These are phyloP conservation scores for Penicillium maclennaniae DNA, from an alignment of 495 filamentous ascomycete species.

Conservation along the genomic window DNA sequence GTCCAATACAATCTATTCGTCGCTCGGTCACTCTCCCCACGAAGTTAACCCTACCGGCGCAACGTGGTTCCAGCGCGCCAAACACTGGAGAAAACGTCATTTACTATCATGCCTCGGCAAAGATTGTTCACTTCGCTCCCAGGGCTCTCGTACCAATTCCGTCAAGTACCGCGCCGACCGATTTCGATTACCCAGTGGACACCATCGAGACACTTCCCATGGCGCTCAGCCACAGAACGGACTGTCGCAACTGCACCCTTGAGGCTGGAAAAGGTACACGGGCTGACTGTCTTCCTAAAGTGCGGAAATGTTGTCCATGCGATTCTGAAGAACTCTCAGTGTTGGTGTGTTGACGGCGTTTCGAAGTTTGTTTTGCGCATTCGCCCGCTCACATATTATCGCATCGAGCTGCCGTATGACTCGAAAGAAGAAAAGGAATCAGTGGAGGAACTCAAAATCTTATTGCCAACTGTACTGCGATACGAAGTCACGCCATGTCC, in stretches of 20 bases:
- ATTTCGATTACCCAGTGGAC: constrained; percentile 48
- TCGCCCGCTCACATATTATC: constrained; percentile 75
- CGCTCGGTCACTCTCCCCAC: constrained; percentile 59
- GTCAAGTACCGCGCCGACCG: constrained; percentile 37
- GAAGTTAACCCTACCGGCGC: constrained; percentile 37
- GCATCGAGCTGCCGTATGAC: constrained; percentile 73
- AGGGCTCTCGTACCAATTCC: constrained; percentile 38
- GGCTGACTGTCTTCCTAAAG: constrained; percentile 78
- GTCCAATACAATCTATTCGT: constrained; percentile 38
- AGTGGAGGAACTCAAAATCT: constrained; percentile 61
- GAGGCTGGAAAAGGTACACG: constrained; percentile 74
- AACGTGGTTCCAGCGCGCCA: constrained; percentile 33
- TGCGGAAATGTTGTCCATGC: constrained; percentile 76
- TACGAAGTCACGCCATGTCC: constrained; percentile 88
- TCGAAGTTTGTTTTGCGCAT: constrained; percentile 81
- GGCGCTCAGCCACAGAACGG: constrained; percentile 71
- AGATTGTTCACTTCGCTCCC: constrained; percentile 61
- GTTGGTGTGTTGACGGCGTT: constrained; percentile 85
- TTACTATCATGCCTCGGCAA: constrained; percentile 62
- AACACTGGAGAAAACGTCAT: constrained; percentile 60
- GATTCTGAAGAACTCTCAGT: constrained; percentile 83
- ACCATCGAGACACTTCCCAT: constrained; percentile 61
- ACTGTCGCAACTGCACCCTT: constrained; percentile 78
- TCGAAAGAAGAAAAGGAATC: constrained; percentile 54
- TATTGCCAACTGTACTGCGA: constrained; percentile 65